Conservation (phyloP, 768 basidiomycete species). For the Phlebiopsis gigantea region DNA sequence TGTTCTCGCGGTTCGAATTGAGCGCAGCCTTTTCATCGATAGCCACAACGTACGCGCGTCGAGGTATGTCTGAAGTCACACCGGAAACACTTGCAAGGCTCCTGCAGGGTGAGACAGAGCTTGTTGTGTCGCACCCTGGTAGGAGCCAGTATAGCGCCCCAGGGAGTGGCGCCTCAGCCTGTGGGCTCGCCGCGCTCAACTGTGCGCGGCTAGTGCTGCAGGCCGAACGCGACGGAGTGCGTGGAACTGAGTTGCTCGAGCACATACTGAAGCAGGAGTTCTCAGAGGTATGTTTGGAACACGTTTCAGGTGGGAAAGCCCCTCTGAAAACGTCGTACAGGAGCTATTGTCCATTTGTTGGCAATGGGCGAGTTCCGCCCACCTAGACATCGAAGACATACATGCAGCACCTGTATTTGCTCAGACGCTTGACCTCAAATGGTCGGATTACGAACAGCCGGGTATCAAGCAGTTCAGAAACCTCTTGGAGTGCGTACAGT, state of each 20-base stretch:
- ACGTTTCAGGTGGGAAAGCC: neutral
- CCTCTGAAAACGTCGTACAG: slow-evolving; percentile 29
- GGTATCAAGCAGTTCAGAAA: slow-evolving; percentile 32
- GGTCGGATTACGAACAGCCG: slow-evolving; percentile 34
- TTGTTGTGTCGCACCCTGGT: slow-evolving; percentile 38
- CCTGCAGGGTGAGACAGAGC: slow-evolving; percentile 5
- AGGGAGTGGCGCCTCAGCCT: slow-evolving; percentile 42
- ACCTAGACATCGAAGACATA: slow-evolving; percentile 57
- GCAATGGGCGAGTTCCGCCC: slow-evolving; percentile 45
- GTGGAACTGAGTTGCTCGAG: slow-evolving; percentile 27
- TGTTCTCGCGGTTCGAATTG: neutral
- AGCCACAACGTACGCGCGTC: neutral
- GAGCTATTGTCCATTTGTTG: slow-evolving; percentile 53
- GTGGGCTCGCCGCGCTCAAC: slow-evolving; percentile 65
- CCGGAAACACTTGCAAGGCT: neutral
- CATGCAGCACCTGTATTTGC: slow-evolving; percentile 43
- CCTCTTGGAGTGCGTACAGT: slow-evolving; percentile 23
- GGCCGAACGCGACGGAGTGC: slow-evolving; percentile 27
- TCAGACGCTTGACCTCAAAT: slow-evolving; percentile 30
- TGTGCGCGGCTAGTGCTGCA: slow-evolving; percentile 49
- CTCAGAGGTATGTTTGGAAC: slow-evolving; percentile 29
- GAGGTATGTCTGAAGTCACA: neutral
- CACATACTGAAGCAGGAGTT: slow-evolving; percentile 30
- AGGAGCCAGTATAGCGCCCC: slow-evolving; percentile 47
- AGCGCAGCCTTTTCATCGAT: neutral